Base-by-base conservation (phyloP, 768 basidiomycete genomes). In the Boletus tomentosulus region DNA sequence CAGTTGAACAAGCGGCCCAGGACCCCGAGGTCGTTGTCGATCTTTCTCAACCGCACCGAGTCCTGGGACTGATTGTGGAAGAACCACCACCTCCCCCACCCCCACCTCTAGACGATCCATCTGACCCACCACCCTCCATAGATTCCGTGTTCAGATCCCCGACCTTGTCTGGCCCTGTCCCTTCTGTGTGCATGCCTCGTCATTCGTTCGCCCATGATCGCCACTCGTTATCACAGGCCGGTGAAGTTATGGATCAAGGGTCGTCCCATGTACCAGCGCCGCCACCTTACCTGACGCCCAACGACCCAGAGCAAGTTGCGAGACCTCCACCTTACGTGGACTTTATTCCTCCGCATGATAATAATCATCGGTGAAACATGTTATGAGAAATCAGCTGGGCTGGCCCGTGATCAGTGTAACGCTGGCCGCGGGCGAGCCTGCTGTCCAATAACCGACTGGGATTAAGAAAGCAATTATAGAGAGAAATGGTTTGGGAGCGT, bases 71-170 rank as follows among this genome's bases (percentile, higher is more conserved):
- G 42, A 80, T 81, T 13, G 71, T 85, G 33, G 84, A 84, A 46
- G 51, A 69, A 62, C 58, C 71, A 74, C 83, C 78, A 1, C 89
- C 87, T 0, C 91, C 90, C 0, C 90, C 90, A 5, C 89, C 89
- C 0, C 86, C 86, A 16, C 83, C 85, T 33, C 79, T 92, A 74
- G 91, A 93, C 62, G 91, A 93, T 68, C 91, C 91, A 22, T 85
- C 84, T 2, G 91, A 93, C 66, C 91, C 90, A 22, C 91, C 91
- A 5, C 91, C 91, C 12, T 89, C 87, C 6, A 93, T 93, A 61
- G 88, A 93, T 68, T 90, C 87, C 9, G 86, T 84, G 46, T 90
- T 86, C 62, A 77, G 77, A 61, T 71, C 73, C 7, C 72, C 54
- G 55, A 57, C 48, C 12, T 68, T 49, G 46, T 59, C 57, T 55